phyloP scores from a whole-genome alignment of 441 rosid genomes.

The Adansonia rubrostipa region DNA sequence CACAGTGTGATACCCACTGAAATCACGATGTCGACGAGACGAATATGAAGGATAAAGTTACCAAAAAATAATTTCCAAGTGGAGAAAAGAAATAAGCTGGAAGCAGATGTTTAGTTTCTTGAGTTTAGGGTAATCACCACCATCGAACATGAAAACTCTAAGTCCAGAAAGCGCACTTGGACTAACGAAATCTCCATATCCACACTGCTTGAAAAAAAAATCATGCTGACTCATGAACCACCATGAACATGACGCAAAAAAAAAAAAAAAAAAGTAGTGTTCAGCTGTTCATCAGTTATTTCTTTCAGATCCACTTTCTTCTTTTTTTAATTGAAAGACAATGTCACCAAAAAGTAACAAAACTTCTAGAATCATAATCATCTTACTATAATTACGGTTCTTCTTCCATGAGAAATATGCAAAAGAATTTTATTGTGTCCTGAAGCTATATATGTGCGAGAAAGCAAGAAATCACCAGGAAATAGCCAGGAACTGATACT shows the following conservation, averaged over 20 bases:
- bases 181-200: background rate
- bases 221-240: background rate
- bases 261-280: background rate
- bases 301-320: background rate
- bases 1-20: background rate
- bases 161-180: background rate
- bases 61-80: background rate
- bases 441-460: background rate
- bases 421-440: background rate
- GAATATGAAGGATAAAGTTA: background rate
- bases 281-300: background rate
- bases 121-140: background rate
- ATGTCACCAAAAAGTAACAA: background rate
- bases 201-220: background rate
- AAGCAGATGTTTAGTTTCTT: background rate
- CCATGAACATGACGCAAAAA: background rate
- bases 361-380: background rate
- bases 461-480: background rate
- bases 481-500: background rate
- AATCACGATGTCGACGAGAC: background rate
- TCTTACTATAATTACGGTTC: background rate
- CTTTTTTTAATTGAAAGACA: background rate
- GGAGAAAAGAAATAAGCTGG: background rate
- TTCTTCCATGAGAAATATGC: background rate
- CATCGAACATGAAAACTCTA: background rate